Conservation (phyloP, 2,329 filamentous ascomycete species). For the Niveomyces coronatus region DNA sequence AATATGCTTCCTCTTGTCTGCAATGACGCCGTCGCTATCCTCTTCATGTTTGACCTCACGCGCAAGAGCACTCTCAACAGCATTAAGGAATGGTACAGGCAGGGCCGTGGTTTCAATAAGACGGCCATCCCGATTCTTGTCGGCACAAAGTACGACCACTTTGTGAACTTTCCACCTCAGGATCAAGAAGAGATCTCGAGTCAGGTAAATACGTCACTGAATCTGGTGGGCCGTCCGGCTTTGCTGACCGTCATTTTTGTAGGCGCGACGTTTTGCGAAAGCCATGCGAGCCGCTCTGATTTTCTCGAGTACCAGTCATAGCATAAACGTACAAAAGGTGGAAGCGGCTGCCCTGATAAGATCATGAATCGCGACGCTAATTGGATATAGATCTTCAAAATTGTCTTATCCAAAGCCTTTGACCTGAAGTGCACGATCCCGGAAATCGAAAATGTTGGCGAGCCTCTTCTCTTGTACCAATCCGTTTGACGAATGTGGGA, state of each 20-base stretch:
- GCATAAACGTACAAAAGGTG: conserved; percentile 98
- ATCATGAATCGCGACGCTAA: conserved; percentile 4
- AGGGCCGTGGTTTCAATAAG: conserved; percentile 98
- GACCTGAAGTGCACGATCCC: conserved; percentile 98
- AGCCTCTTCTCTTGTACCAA: conserved; percentile 87
- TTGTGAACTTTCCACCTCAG: conserved; percentile 95
- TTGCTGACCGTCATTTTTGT: conserved; percentile 10
- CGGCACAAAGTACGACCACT: conserved; percentile 97
- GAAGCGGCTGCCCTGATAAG: no score
- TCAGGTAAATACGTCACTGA: conserved; percentile 49
- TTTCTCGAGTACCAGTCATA: conserved; percentile 97
- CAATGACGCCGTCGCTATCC: conserved; percentile 95
- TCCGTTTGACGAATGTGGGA: conserved; percentile 27
- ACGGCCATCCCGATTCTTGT: conserved; percentile 97
- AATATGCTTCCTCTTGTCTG: conserved; percentile 99
- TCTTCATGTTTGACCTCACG: conserved; percentile 99
- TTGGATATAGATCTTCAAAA: conserved; percentile 82
- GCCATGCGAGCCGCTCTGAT: conserved; percentile 97
- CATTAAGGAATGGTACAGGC: conserved; percentile 99
- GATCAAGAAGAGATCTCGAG: conserved; percentile 98
- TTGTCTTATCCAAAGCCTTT: conserved; percentile 96
- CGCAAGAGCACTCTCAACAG: conserved; percentile 97
- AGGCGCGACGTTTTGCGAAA: conserved; percentile 93
- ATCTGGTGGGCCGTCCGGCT: background rate
- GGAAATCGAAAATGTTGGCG: conserved; percentile 96